Percentiles rank a stretch among this genome's conserved stretches.
These are phyloP conservation scores for Gentiana dahurica DNA, from an alignment of 257 asterid species.

Conservation along the genomic window DNA sequence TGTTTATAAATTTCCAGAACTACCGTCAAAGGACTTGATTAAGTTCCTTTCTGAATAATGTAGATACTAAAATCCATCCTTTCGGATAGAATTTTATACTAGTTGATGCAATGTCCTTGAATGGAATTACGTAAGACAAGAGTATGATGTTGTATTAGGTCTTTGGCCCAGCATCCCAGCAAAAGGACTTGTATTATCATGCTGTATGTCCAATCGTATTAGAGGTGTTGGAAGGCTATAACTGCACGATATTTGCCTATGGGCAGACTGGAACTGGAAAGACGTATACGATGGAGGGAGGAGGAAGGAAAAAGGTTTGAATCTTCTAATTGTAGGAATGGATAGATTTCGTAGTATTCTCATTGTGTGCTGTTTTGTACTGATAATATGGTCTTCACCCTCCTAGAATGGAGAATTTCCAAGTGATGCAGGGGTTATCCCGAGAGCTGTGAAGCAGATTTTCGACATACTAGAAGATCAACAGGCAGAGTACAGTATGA, in stretches of 20 bases:
- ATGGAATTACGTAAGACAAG: not conserved
- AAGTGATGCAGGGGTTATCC: slow-evolving; percentile 96
- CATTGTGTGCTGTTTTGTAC: slow-evolving; percentile 6
- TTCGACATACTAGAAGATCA: slow-evolving; percentile 88
- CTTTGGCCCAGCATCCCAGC: slow-evolving; percentile 86
- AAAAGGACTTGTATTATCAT: slow-evolving; percentile 82
- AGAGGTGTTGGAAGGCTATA: slow-evolving; percentile 96
- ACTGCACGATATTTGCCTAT: slow-evolving; percentile 97
- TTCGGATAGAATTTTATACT: too few relatives aligned
- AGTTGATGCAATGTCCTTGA: too few relatives aligned
- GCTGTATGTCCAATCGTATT: slow-evolving; percentile 81
- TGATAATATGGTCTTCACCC: slow-evolving; percentile 19
- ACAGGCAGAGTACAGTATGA: slow-evolving; percentile 89
- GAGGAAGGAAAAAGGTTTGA: slow-evolving; percentile 81
- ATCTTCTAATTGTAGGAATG: not conserved
- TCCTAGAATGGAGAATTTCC: slow-evolving; percentile 92
- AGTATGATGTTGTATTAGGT: slow-evolving; percentile 37
- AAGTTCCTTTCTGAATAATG: too few relatives aligned
- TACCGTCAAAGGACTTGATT: too few relatives aligned
- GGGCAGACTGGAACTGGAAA: slow-evolving; percentile 99
- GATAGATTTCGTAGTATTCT: not conserved
- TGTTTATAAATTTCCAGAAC: too few relatives aligned
- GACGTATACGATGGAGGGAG: slow-evolving; percentile 99
- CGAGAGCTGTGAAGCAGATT: slow-evolving; percentile 93
- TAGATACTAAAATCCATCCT: too few relatives aligned